Percentiles rank a stretch among this genome's conserved stretches.
Evolutionary conservation across 768 basidiomycete genomes (phyloP).

Genomic region (Hygrophorus russula): DNA sequence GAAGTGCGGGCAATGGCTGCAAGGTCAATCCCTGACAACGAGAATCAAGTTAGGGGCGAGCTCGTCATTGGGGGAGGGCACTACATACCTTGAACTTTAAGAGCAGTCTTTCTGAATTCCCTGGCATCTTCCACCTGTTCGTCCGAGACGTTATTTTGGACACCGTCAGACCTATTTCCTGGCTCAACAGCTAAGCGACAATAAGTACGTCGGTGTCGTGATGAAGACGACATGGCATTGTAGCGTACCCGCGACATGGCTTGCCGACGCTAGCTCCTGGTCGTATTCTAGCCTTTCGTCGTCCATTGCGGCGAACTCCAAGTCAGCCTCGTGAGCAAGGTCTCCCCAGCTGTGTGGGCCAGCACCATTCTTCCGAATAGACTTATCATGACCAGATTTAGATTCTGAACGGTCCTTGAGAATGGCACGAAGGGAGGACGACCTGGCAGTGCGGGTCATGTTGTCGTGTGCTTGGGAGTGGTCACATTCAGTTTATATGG

Average conservation of each 20-base stretch:
- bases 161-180: conserved; percentile 13
- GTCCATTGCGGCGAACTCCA: conserved; percentile 43
- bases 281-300: conserved; percentile 46
- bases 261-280: conserved; percentile 16
- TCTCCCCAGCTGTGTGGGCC: conserved; percentile 85
- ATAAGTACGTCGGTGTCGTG: too few relatives aligned
- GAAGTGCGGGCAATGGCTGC: conserved; percentile 78
- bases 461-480: conserved; percentile 8
- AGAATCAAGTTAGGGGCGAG: neutral
- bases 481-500: too few relatives aligned
- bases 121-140: conserved; percentile 57
- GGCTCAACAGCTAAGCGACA: too few relatives aligned
- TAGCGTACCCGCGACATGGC: neutral
- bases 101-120: conserved; percentile 61
- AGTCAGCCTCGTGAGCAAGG: conserved; percentile 47
- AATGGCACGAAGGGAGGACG: conserved; percentile 60
- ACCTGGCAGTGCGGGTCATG: conserved; percentile 78
- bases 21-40: conserved; percentile 40
- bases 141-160: conserved; percentile 35
- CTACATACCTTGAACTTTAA: conserved; percentile 47
- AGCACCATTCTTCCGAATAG: conserved; percentile 66
- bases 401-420: conserved; percentile 70
- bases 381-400: conserved; percentile 64
- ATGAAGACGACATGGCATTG: too few relatives aligned
- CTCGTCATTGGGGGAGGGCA: neutral